Evolutionary conservation across 1,284 basidiomycete species (phyloP).

Genomic region (Trametes hirsuta): DNA sequence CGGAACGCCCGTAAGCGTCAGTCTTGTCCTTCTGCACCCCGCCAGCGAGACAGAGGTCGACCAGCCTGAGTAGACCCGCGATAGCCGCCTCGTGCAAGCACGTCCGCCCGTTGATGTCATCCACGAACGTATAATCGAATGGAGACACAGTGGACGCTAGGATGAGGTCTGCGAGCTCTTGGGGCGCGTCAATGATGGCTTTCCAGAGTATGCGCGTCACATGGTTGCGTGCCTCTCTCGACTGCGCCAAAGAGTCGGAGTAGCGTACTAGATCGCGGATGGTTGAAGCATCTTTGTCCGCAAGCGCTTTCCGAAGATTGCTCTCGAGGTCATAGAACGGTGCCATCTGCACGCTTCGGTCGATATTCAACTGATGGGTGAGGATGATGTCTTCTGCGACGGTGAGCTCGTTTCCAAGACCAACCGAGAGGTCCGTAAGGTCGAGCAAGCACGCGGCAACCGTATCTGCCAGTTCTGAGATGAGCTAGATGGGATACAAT

Average conservation of each 20-base stretch:
- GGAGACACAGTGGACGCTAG: conserved; percentile 65
- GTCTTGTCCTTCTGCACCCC: conserved; percentile 69
- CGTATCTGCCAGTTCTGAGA: conserved; percentile 94
- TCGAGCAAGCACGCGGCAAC: conserved; percentile 94
- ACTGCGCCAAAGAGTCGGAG: conserved; percentile 66
- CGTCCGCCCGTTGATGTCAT: conserved; percentile 96
- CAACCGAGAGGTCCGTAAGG: conserved; percentile 83
- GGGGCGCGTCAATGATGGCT: conserved; percentile 80
- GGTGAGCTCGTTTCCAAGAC: conserved; percentile 69
- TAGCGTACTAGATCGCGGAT: conserved; percentile 74
- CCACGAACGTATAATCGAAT: conserved; percentile 91
- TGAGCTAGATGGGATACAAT: conserved; percentile 58
- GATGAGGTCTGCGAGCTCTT: conserved; percentile 75
- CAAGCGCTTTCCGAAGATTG: conserved; percentile 79
- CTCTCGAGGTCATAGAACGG: conserved; percentile 89
- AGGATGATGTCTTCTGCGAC: conserved; percentile 56
- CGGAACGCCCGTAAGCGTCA: conserved; percentile 91
- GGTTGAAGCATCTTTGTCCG: conserved; percentile 58
- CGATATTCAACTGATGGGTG: conserved; percentile 71
- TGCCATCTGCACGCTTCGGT: conserved; percentile 60
- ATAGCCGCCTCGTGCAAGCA: conserved; percentile 96
- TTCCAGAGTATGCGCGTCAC: conserved; percentile 92
- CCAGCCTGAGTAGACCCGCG: conserved; percentile 81
- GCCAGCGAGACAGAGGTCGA: conserved; percentile 80
- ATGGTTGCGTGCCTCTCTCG: conserved; percentile 62